These are phyloP conservation scores for Stereocaulon alpinum DNA, from an alignment of 495 filamentous ascomycete species.

Conservation along the genomic window DNA sequence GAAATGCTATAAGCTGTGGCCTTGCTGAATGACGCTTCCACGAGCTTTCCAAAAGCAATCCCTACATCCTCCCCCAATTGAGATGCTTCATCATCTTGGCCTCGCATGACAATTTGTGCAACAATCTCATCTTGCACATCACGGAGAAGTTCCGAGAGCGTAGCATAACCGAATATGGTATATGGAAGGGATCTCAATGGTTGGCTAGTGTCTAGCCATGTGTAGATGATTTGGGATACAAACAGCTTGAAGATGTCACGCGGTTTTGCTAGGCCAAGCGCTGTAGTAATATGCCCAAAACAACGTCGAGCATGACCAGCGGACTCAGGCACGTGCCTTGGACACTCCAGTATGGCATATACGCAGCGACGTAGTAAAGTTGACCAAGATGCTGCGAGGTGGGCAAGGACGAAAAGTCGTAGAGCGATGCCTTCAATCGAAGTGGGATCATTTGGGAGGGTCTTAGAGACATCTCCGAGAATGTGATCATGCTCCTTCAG, in stretches of 20 bases:
- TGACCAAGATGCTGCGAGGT: slow-evolving; percentile 68
- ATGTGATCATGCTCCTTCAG: slow-evolving; percentile 72
- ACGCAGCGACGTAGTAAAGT: slow-evolving; percentile 73
- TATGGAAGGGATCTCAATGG: slow-evolving; percentile 62
- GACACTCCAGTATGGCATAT: slow-evolving; percentile 86
- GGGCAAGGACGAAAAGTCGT: slow-evolving; percentile 62
- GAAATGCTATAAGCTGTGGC: slow-evolving; percentile 76
- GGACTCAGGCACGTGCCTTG: slow-evolving; percentile 54
- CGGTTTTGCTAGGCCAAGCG: slow-evolving; percentile 51
- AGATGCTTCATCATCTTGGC: slow-evolving; percentile 49
- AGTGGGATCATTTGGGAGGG: slow-evolving; percentile 57
- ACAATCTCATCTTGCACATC: slow-evolving; percentile 71
- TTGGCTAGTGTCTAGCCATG: slow-evolving; percentile 61
- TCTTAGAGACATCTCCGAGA: slow-evolving; percentile 63
- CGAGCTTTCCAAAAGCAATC: slow-evolving; percentile 42
- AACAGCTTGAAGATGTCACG: slow-evolving; percentile 76
- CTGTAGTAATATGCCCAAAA: slow-evolving; percentile 50
- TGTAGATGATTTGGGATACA: slow-evolving; percentile 83
- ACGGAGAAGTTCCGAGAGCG: slow-evolving; percentile 54
- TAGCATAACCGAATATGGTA: slow-evolving; percentile 66
- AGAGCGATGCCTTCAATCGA: slow-evolving; percentile 78
- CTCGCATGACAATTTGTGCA: slow-evolving; percentile 77
- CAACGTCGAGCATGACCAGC: slow-evolving; percentile 60
- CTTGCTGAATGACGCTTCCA: slow-evolving; percentile 64
- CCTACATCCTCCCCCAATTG: slow-evolving; percentile 49